Evolutionary conservation across 192 early-diverging fungal genomes (phyloP).

Genomic region (Coemansia furcata): DNA sequence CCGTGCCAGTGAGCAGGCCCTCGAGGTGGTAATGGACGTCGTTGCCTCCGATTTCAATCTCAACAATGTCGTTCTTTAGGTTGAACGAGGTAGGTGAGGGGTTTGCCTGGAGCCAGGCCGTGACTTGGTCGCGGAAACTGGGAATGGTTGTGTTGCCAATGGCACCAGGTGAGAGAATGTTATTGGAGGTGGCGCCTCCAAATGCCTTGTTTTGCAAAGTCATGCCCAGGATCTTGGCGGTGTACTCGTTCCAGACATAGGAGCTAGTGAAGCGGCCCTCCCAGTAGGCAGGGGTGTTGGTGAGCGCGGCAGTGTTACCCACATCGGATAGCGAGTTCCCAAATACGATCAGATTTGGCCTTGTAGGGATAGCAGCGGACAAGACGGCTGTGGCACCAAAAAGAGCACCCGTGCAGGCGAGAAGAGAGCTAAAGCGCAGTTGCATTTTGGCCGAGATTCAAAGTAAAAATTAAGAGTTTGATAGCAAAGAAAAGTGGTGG

Average conservation of each 20-base stretch:
- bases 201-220: constrained; percentile 4
- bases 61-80: constrained; percentile 6
- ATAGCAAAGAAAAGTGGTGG: not conserved
- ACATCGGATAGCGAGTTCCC: constrained; percentile 6
- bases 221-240: constrained; percentile 9
- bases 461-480: not conserved
- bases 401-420: not conserved
- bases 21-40: constrained; percentile 1
- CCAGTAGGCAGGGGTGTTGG: constrained; percentile 9
- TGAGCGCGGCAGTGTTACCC: not conserved
- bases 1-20: not conserved
- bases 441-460: not conserved
- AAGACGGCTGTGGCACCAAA: not conserved
- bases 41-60: constrained; percentile 14
- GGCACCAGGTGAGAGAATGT: not conserved
- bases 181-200: constrained; percentile 4
- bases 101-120: constrained; percentile 1
- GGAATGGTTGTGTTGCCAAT: constrained; percentile 4
- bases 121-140: constrained; percentile 10
- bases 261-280: constrained; percentile 11
- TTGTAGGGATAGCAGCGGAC: not conserved
- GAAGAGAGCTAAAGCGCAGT: not conserved
- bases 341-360: constrained; percentile 11
- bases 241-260: constrained; percentile 15
- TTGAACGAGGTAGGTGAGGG: not conserved